A percentile compares a stretch with the other conserved stretches of the same genome.
phyloP scores from a whole-genome alignment of 2,329 filamentous ascomycete genomes.

The Trichoderma guizhouense region DNA sequence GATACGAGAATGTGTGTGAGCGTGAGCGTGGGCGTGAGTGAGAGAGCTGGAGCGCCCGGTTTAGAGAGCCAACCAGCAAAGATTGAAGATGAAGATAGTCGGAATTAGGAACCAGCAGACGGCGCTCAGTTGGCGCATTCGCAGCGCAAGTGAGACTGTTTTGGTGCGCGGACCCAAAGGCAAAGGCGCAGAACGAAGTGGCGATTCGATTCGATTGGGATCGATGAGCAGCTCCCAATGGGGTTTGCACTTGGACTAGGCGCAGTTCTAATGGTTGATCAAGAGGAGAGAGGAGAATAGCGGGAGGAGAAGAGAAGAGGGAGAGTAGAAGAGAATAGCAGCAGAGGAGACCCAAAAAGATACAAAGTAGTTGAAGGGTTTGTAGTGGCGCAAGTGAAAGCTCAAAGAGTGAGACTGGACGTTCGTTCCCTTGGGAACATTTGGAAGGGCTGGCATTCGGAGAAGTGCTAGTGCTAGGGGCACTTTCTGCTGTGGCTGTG shows the following conservation, averaged over 20 bases:
- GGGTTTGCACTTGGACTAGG: not conserved
- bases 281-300: not conserved
- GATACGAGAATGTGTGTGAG: not conserved
- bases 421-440: conserved; percentile 1
- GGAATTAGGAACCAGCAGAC: not conserved
- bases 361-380: not conserved
- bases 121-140: not conserved
- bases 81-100: not conserved
- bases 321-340: not conserved
- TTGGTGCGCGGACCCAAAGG: not conserved
- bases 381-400: not conserved
- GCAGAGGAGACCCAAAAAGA: not conserved
- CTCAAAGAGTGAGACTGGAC: conserved; percentile 1
- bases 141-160: not conserved
- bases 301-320: not conserved
- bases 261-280: not conserved
- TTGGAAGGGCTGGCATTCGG: not conserved
- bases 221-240: not conserved
- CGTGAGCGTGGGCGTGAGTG: not conserved
- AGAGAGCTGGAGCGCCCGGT: not conserved
- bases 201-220: not conserved
- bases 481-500: conserved; percentile 6
- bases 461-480: not conserved
- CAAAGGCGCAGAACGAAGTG: not conserved
- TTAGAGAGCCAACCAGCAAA: not conserved